A percentile compares a stretch with the other conserved stretches of the same genome.
Conservation (phyloP, 73 alveolate genomes). For the Tetrahymena thermophila region DNA sequence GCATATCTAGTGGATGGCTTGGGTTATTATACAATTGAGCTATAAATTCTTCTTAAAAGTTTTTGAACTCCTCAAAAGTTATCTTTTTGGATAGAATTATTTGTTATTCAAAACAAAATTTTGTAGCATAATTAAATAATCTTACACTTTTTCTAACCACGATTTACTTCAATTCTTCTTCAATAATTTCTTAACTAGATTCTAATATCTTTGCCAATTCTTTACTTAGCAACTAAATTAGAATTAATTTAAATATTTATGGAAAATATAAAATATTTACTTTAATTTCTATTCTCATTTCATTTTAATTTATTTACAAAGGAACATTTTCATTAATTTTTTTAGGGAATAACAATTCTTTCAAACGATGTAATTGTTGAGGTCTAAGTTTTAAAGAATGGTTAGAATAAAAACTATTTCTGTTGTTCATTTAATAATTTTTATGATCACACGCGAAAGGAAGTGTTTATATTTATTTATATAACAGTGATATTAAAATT, state of each 20-base stretch:
- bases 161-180: not conserved
- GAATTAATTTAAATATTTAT: not conserved
- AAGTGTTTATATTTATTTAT: not conserved
- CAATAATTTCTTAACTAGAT: not conserved
- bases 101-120: not conserved
- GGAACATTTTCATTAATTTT: not conserved
- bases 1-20: not conserved
- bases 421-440: not conserved
- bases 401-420: not conserved
- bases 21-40: not conserved
- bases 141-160: not conserved
- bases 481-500: no score
- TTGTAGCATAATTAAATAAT: not conserved
- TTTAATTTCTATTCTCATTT: not conserved
- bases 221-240: not conserved
- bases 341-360: not conserved
- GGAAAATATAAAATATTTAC: not conserved
- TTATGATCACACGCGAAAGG: not conserved
- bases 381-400: not conserved
- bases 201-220: not conserved
- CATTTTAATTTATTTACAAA: not conserved
- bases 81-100: not conserved
- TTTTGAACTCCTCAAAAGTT: not conserved
- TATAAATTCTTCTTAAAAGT: not conserved
- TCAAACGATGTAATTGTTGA: not conserved